A percentile compares a stretch with the other conserved stretches of the same genome.
Evolutionary conservation across 768 basidiomycete genomes (phyloP).

Genomic region (Russula earlei): DNA sequence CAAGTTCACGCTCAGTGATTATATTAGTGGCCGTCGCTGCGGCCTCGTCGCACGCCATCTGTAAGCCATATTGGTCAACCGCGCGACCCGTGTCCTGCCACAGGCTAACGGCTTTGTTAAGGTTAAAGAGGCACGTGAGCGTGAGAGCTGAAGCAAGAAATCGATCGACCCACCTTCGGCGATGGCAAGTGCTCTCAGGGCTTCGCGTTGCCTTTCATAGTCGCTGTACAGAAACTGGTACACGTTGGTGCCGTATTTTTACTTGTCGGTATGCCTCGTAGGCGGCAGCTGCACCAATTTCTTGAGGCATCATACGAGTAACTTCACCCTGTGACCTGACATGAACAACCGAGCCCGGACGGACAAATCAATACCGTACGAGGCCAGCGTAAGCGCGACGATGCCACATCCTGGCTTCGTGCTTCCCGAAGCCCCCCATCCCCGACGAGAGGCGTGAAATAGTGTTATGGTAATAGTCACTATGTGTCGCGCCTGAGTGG

Average conservation of each 20-base stretch:
- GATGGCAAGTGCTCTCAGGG: conserved; percentile 54
- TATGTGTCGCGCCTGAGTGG: conserved; percentile 14
- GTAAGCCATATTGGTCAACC: conserved; percentile 20
- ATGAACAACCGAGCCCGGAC: background rate
- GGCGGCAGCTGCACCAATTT: conserved; percentile 69
- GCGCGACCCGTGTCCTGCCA: conserved; percentile 41
- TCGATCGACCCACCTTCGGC: conserved; percentile 47
- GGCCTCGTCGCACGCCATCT: conserved; percentile 11
- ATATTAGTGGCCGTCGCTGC: conserved; percentile 15
- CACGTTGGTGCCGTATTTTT: conserved; percentile 46
- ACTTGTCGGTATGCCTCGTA: conserved; percentile 68
- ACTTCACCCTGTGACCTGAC: conserved; percentile 38
- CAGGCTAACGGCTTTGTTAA: conserved; percentile 49
- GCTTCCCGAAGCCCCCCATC: conserved; percentile 37
- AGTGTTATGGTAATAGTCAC: conserved; percentile 31
- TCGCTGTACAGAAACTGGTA: conserved; percentile 50
- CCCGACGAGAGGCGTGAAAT: conserved; percentile 25
- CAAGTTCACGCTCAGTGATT: conserved; percentile 6
- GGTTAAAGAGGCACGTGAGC: conserved; percentile 2
- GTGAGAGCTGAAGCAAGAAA: background rate
- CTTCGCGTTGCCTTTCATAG: conserved; percentile 54
- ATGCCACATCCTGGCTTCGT: conserved; percentile 61
- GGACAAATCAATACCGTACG: conserved; percentile 29
- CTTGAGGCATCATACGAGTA: conserved; percentile 40
- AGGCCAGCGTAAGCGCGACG: conserved; percentile 53